These are phyloP conservation scores for Trichomonascaceae sp. DNA, from an alignment of 1,139 yeast genomes.

Conservation along the genomic window DNA sequence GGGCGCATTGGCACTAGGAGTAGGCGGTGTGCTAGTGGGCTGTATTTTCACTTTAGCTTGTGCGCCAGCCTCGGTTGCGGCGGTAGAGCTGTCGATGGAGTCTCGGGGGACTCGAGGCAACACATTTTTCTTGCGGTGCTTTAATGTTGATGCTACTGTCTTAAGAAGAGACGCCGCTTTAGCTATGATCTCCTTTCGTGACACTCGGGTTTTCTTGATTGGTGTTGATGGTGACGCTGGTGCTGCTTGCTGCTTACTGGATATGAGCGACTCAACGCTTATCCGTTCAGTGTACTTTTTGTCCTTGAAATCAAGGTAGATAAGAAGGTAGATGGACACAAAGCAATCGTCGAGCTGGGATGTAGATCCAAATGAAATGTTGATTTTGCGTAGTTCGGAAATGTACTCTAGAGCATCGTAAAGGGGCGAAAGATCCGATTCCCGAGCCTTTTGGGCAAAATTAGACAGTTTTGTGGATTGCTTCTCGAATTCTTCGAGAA, in stretches of 20 bases:
- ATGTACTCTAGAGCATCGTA: slow-evolving; percentile 33
- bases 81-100: too few species aligned
- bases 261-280: neutral
- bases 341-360: slow-evolving; percentile 65
- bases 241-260: neutral
- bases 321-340: slow-evolving; percentile 44
- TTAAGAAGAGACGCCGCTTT: neutral
- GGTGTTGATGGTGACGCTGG: neutral
- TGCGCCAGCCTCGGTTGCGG: too few species aligned
- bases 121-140: neutral
- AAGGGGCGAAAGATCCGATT: slow-evolving; percentile 9
- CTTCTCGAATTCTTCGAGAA: slow-evolving; percentile 32
- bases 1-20: too few species aligned
- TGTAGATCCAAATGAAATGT: slow-evolving; percentile 75
- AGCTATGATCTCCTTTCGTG: neutral
- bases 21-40: too few species aligned
- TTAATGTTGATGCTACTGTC: neutral
- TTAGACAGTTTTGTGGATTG: slow-evolving; percentile 13
- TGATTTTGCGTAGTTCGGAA: slow-evolving; percentile 54
- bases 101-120: neutral
- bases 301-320: slow-evolving; percentile 21
- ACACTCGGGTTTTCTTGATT: neutral
- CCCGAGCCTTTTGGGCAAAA: slow-evolving; percentile 10
- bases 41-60: too few species aligned
- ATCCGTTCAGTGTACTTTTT: neutral